Evolutionary conservation across 1,284 basidiomycete genomes (phyloP).

Genomic region (Chalciporus sp.): DNA sequence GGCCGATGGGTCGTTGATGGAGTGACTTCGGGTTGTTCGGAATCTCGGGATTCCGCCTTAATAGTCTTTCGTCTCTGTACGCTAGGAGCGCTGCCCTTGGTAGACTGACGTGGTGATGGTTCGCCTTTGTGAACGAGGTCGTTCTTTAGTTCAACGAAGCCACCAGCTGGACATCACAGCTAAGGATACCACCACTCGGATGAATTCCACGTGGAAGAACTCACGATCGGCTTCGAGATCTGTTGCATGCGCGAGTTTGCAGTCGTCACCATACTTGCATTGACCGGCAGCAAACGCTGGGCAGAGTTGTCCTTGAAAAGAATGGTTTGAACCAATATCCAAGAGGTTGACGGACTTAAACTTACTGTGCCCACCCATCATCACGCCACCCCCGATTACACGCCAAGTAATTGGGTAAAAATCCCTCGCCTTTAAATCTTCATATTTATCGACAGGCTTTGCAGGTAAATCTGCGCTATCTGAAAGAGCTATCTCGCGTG

Average conservation of each 20-base stretch:
- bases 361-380: constrained; percentile 47
- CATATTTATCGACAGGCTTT: constrained; percentile 27
- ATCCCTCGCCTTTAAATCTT: constrained; percentile 24
- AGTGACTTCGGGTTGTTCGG: neutral
- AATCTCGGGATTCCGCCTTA: constrained; percentile 2
- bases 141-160: constrained; percentile 18
- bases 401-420: constrained; percentile 47
- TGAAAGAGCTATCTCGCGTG: neutral
- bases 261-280: constrained; percentile 42
- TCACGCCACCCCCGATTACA: constrained; percentile 52
- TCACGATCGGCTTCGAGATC: constrained; percentile 26
- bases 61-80: constrained; percentile 9
- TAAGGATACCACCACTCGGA: constrained; percentile 1
- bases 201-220: constrained; percentile 3
- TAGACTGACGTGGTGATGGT: neutral
- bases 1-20: constrained; percentile 1
- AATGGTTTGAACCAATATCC: neutral
- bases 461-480: constrained; percentile 19
- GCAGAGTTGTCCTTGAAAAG: constrained; percentile 39
- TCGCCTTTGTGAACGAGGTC: neutral
- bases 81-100: constrained; percentile 5
- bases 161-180: constrained; percentile 14
- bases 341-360: neutral
- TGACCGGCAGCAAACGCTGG: constrained; percentile 36
- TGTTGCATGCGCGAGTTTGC: constrained; percentile 41